Base-by-base conservation (phyloP, 2,329 filamentous ascomycete species). In the Cryphonectria radicalis region DNA sequence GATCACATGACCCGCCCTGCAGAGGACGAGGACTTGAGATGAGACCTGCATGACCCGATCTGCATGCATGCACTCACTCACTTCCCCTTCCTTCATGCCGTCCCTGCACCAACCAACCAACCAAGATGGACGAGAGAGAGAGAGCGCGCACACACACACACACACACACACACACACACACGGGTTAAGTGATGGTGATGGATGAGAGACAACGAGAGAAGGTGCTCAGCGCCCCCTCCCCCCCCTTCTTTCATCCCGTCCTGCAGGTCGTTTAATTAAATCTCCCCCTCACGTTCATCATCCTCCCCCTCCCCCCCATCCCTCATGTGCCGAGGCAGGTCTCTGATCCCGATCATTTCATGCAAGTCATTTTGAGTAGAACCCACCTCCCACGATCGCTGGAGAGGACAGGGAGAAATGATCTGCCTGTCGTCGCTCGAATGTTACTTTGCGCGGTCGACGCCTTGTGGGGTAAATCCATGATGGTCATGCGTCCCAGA, bases 321-420 rank as follows among this genome's bases (percentile, higher is more conserved):
- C 63, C 63, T 65, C 13, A 42, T 6, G 25, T 65, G 63, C 63
- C 63, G 63, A 65, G 25, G 63, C 63, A 65, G 63, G 63, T 65
- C 42, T 65, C 63, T 65, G 63, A 65, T 65, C 42, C 40, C 17
- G 32, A 50, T 22, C 19, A 50, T 22, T 7, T 63, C n/a, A 65
- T 65, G 63, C 63, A 65, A 50, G 63, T 46, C 63, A 65, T 65
- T 43, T 8, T 43, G 11, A 8, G 7, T 43, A 13, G 4, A 19
- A n/a, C 40, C 62, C 32, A 32, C 14, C 37, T 42, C 60, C 35
- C 28, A 40, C 25, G 2, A 17, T 32, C 19, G 37, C 11, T 63
- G 40, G 19, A 42, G 62, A 42, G 35, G 40, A 19, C 11, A 40
- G 13, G 19, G 57, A 37, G 28, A 19, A 14, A 19, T 14, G 57